phyloP scores from a whole-genome alignment of 2,329 filamentous ascomycete genomes.

The Botrytis squamosa region DNA sequence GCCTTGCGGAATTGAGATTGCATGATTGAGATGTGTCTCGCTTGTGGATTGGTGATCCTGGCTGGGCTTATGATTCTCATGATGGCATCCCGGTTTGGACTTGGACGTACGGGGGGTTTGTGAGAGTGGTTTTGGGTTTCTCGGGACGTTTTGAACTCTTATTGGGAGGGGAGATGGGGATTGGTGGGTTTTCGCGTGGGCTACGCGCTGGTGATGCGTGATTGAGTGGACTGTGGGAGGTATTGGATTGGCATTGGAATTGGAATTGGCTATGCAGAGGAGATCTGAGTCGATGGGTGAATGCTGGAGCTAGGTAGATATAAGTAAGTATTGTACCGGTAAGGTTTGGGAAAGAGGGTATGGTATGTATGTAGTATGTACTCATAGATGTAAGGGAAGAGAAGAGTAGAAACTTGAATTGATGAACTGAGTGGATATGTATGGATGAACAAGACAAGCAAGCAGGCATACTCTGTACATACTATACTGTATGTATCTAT shows the following conservation, averaged over 20 bases:
- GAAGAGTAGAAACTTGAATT: not conserved
- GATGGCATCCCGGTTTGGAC: not conserved
- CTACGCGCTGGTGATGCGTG: not conserved
- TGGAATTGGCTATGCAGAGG: not conserved
- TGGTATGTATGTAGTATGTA: not conserved
- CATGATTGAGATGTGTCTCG: slow-evolving; percentile 11
- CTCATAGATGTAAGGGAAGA: not conserved
- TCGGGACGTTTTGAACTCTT: not conserved
- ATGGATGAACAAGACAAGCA: not conserved
- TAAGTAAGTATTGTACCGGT: not conserved
- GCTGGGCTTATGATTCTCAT: not conserved
- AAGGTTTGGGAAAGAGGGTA: not conserved
- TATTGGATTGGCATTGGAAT: not conserved
- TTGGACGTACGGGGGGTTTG: not conserved
- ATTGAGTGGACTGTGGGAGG: not conserved
- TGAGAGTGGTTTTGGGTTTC: not conserved
- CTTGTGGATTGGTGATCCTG: not conserved
- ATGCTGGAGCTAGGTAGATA: not conserved
- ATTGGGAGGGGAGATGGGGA: not conserved
- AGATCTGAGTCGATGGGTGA: not conserved
- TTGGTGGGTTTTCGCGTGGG: not conserved
- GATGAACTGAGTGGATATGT: not conserved
- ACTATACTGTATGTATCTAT: not conserved
- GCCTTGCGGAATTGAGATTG: not conserved
- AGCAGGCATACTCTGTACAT: not conserved